These are phyloP conservation scores for Saccharomycopsis capsularis DNA, from an alignment of 805 yeast species.

Conservation along the genomic window DNA sequence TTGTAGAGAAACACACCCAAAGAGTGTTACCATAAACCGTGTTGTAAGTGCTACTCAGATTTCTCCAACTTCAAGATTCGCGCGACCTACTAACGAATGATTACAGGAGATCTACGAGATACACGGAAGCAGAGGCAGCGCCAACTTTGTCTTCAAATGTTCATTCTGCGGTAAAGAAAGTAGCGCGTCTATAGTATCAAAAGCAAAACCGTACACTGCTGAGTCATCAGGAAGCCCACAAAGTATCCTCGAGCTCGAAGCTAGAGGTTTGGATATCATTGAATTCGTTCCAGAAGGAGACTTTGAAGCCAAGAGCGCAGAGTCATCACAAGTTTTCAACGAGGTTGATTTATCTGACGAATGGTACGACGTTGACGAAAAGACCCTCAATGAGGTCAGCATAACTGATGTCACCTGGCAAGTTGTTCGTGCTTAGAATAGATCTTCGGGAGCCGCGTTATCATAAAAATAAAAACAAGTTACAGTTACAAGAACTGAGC, in stretches of 20 bases:
- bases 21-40: conserved; percentile 60
- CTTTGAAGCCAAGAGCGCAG: conserved; percentile 50
- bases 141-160: conserved; percentile 76
- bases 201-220: conserved; percentile 25
- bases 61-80: background rate
- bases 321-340: conserved; percentile 42
- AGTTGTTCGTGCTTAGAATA: conserved; percentile 31
- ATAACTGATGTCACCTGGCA: conserved; percentile 69
- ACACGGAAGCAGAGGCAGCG: conserved; percentile 70
- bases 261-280: conserved; percentile 74
- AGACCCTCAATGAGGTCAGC: conserved; percentile 71
- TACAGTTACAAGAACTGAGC: too few relatives aligned
- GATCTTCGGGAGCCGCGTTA: too few relatives aligned
- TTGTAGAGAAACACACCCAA: conserved; percentile 73
- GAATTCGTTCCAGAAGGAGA: conserved; percentile 63
- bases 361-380: conserved; percentile 94
- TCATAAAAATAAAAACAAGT: too few relatives aligned
- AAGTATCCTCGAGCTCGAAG: conserved; percentile 63
- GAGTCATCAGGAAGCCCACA: conserved; percentile 40
- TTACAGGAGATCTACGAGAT: conserved; percentile 29
- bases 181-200: conserved; percentile 25
- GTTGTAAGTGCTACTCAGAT: conserved; percentile 35
- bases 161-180: conserved; percentile 43
- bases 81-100: background rate
- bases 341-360: conserved; percentile 67